Conservation (phyloP, 148 eudicot genomes). For the Polygonum maritimum region DNA sequence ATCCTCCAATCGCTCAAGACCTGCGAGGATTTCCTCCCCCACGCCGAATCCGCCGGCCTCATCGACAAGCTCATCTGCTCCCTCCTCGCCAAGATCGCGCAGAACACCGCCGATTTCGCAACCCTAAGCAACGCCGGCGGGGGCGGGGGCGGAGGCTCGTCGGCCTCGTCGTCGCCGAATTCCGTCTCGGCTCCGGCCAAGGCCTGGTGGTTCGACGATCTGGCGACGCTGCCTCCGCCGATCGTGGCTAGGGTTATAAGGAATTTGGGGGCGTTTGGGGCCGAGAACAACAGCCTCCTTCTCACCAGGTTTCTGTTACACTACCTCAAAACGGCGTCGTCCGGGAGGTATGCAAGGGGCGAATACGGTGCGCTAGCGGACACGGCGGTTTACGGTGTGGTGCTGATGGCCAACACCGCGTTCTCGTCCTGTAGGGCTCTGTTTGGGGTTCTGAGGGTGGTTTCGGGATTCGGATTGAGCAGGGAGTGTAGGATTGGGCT, state of each 20-base stretch:
- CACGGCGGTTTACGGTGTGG: constrained; percentile 55
- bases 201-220: constrained; percentile 75
- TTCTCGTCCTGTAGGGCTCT: constrained; percentile 66
- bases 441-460: constrained; percentile 47
- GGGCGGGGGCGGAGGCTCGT: constrained; percentile 21
- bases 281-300: constrained; percentile 46
- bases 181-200: constrained; percentile 11
- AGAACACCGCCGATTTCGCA: constrained; percentile 34
- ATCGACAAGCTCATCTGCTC: constrained; percentile 43
- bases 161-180: constrained; percentile 68
- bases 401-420: constrained; percentile 35
- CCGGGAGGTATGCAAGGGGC: neutral
- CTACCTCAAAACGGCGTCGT: constrained; percentile 43
- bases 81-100: constrained; percentile 56
- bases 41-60: constrained; percentile 46
- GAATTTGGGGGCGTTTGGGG: constrained; percentile 48
- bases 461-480: constrained; percentile 40
- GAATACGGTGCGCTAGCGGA: constrained; percentile 57
- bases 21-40: constrained; percentile 32
- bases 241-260: constrained; percentile 44
- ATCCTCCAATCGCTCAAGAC: constrained; percentile 32
- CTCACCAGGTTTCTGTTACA: constrained; percentile 66
- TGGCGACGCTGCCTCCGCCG: constrained; percentile 44
- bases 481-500: constrained; percentile 35
- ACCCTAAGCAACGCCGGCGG: constrained; percentile 17